Conservation (phyloP, 208 protist genomes). For the Entamoeba moshkovskii region DNA sequence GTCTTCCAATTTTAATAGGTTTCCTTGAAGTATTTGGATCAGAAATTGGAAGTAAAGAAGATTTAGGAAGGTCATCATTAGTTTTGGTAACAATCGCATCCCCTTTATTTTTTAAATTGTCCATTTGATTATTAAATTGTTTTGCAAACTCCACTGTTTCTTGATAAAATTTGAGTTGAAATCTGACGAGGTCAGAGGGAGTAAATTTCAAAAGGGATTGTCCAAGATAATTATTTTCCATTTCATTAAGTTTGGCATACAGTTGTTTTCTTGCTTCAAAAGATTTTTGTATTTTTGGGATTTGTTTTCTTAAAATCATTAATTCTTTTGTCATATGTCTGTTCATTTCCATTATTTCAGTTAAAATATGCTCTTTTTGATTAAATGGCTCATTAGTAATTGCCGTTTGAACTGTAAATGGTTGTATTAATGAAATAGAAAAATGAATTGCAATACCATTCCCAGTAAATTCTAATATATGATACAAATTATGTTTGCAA, state of each 20-base stretch:
- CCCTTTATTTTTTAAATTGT: no score
- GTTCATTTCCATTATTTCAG: background rate
- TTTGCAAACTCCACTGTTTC: background rate
- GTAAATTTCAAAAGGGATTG: background rate
- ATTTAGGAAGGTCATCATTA: no score
- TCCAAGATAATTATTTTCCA: background rate
- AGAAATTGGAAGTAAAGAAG: no score
- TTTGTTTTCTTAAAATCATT: background rate
- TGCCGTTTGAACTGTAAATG: background rate
- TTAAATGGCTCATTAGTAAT: no score
- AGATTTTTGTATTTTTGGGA: background rate
- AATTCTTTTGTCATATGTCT: background rate
- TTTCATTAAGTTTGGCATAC: background rate
- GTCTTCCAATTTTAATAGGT: no score
- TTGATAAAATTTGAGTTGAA: background rate
- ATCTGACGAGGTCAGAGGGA: background rate
- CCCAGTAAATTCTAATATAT: background rate
- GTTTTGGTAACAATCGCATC: no score
- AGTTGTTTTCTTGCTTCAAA: background rate
- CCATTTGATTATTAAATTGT: no score
- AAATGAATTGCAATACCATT: background rate
- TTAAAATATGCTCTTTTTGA: background rate
- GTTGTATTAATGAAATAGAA: background rate
- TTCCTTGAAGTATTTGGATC: no score
- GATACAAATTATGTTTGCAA: background rate